phyloP scores from a whole-genome alignment of 805 yeast genomes.

The Candida xiaguanensis region DNA sequence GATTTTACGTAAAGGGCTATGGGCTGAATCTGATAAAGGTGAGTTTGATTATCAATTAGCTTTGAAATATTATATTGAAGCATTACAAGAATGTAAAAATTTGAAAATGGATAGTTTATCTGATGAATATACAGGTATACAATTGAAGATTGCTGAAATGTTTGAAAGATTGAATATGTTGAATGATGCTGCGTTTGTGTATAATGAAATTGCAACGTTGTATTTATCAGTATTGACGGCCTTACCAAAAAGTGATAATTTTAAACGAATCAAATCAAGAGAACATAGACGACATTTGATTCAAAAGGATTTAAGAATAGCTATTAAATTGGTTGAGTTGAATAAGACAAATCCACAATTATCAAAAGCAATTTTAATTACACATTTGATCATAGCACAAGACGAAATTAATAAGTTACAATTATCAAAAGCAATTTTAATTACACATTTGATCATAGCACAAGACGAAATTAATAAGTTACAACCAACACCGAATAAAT shows the following conservation, averaged over 20 bases:
- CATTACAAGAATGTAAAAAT: constrained; percentile 59
- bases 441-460: constrained; percentile 63
- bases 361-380: constrained; percentile 54
- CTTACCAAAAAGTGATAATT: constrained; percentile 23
- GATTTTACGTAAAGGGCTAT: constrained; percentile 66
- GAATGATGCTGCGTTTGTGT: constrained; percentile 64
- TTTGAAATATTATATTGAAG: constrained; percentile 67
- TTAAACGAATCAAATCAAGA: constrained; percentile 17
- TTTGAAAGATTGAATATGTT: constrained; percentile 62
- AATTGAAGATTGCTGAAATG: constrained; percentile 83
- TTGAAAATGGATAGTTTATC: constrained; percentile 53
- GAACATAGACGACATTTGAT: constrained; percentile 53
- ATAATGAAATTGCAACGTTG: constrained; percentile 60
- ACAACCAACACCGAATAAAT: constrained; percentile 2
- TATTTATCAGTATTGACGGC: constrained; percentile 52
- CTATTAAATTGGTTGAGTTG: constrained; percentile 62
- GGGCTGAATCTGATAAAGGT: constrained; percentile 77
- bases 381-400: constrained; percentile 65
- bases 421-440: constrained; percentile 51
- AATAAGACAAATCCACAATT: constrained; percentile 44
- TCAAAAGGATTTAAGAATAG: constrained; percentile 66
- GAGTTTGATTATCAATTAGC: constrained; percentile 65
- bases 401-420: constrained; percentile 59
- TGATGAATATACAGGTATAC: constrained; percentile 88
- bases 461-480: constrained; percentile 52